phyloP scores from a whole-genome alignment of 1,284 basidiomycete genomes.

The Mycosarcoma mackinlayi region DNA sequence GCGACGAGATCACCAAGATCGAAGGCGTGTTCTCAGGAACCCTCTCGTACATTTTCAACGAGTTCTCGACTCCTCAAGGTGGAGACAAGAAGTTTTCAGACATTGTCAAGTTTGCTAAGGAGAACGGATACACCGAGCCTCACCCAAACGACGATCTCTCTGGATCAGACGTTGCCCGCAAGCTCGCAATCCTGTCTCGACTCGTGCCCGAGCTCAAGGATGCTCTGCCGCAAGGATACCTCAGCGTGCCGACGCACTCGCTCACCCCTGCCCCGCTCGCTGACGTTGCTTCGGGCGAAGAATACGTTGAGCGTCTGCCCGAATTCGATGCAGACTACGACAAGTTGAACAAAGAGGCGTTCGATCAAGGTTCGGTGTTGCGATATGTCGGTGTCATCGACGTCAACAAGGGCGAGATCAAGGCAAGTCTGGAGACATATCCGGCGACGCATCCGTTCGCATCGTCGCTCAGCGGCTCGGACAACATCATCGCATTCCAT shows the following conservation, averaged over 20 bases:
- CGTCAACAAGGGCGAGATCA: conserved; percentile 78
- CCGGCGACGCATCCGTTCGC: conserved; percentile 90
- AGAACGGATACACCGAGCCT: conserved; percentile 96
- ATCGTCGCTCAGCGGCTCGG: conserved; percentile 91
- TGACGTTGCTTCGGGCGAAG: conserved; percentile 71
- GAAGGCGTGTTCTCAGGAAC: conserved; percentile 89
- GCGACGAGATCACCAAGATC: conserved; percentile 79
- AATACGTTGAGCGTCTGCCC: conserved; percentile 83
- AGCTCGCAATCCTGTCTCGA: conserved; percentile 92
- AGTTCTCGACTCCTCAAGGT: conserved; percentile 74
- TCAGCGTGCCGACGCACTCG: conserved; percentile 83
- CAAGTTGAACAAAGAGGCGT: conserved; percentile 80
- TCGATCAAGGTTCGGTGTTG: conserved; percentile 81
- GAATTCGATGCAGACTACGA: conserved; percentile 87
- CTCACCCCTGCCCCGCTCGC: conserved; percentile 84
- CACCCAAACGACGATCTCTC: conserved; percentile 96
- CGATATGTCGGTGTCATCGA: conserved; percentile 96
- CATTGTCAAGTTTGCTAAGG: conserved; percentile 86
- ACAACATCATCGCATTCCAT: conserved; percentile 98
- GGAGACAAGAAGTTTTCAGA: conserved; percentile 78
- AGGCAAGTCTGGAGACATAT: conserved; percentile 91
- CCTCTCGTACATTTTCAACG: conserved; percentile 98
- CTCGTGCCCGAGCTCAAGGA: conserved; percentile 57
- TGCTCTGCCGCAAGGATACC: conserved; percentile 76
- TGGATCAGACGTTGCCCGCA: conserved; percentile 95